phyloP scores from a whole-genome alignment of 2,329 filamentous ascomycete genomes.

The Colletotrichum sp. region DNA sequence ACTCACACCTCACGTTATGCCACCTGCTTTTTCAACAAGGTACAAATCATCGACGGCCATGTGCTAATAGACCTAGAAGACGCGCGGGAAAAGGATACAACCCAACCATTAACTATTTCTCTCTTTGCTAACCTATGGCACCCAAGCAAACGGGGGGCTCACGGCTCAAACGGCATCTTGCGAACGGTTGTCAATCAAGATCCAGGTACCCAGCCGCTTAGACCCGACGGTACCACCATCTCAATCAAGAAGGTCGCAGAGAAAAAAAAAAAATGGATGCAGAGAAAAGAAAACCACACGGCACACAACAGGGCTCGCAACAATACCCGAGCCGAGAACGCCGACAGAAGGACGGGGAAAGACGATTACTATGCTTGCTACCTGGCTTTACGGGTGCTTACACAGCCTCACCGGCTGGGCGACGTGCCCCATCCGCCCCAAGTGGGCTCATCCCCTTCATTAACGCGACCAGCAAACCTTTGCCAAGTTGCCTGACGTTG shows the following conservation, averaged over 20 bases:
- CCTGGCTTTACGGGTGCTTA: neutral
- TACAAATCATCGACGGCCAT: neutral
- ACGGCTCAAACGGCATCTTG: constrained; percentile 15
- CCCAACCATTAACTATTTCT: neutral
- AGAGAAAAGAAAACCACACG: neutral
- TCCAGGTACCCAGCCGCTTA: neutral
- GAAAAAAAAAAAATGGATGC: neutral
- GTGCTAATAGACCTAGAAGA: neutral
- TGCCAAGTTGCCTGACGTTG: neutral
- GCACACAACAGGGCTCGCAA: neutral
- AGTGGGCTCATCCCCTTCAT: constrained; percentile 1
- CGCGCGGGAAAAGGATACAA: neutral
- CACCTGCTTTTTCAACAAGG: neutral
- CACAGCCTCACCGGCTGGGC: constrained; percentile 8
- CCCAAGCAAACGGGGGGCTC: neutral
- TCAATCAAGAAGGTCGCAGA: constrained; percentile 19
- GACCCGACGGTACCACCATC: neutral
- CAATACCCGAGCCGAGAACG: neutral
- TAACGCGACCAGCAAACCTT: neutral
- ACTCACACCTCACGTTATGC: neutral
- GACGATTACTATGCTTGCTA: neutral
- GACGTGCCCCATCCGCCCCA: neutral
- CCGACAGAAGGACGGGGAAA: neutral
- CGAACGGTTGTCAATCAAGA: neutral
- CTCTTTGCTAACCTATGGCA: neutral